Evolutionary conservation across 202 grass and related monocot species (phyloP).

Genomic region (Musa balbisiana): DNA sequence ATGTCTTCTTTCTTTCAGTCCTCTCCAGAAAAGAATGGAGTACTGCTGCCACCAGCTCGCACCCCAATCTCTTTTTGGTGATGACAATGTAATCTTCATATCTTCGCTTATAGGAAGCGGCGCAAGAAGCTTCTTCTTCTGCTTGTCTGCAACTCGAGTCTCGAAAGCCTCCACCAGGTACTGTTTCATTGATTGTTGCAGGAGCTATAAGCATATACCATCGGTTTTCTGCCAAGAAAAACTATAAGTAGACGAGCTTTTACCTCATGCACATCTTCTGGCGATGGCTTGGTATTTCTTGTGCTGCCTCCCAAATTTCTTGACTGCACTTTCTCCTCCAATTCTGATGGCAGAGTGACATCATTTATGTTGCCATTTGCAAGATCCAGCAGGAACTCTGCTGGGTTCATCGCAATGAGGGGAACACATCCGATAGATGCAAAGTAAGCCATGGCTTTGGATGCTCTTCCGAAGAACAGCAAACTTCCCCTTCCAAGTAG

Average conservation of each 20-base stretch:
- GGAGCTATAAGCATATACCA: neutral
- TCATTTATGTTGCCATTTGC: slow-evolving; percentile 83
- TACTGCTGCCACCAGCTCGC: slow-evolving; percentile 81
- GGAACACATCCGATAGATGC: slow-evolving; percentile 76
- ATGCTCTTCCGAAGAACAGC: slow-evolving; percentile 90
- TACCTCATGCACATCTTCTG: slow-evolving; percentile 98
- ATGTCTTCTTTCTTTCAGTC: slow-evolving; percentile 81
- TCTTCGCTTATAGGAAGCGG: slow-evolving; percentile 57
- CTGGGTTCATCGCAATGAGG: slow-evolving; percentile 88
- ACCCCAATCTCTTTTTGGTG: slow-evolving; percentile 76
- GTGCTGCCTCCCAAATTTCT: slow-evolving; percentile 43
- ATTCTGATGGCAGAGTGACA: slow-evolving; percentile 72
- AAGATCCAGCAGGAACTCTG: slow-evolving; percentile 94
- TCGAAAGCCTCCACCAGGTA: slow-evolving; percentile 83
- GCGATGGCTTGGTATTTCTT: slow-evolving; percentile 60
- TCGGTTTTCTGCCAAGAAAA: too few relatives aligned
- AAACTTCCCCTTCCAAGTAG: slow-evolving; percentile 79
- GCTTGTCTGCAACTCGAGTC: slow-evolving; percentile 56
- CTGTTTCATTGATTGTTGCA: slow-evolving; percentile 26
- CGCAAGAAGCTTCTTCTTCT: slow-evolving; percentile 61
- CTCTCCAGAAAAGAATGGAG: slow-evolving; percentile 88
- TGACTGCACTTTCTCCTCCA: slow-evolving; percentile 75
- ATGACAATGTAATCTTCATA: slow-evolving; percentile 47
- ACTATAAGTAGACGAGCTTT: neutral
- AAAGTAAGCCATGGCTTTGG: slow-evolving; percentile 76